Base-by-base conservation (phyloP, 169 alveolate species). In the Cryptosporidium muris region DNA sequence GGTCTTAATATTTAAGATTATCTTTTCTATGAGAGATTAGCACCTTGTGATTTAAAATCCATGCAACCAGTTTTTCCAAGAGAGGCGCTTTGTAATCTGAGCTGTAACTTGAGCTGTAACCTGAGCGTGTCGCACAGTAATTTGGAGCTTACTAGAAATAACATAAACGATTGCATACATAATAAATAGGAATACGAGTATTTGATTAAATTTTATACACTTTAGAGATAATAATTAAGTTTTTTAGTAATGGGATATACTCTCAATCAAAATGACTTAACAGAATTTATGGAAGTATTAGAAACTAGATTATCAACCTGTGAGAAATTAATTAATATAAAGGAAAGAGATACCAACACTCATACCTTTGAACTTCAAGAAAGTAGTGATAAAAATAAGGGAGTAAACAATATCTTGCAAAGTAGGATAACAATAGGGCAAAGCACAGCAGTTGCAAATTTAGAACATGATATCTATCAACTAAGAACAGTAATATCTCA, bases 401-500 rank as follows among this genome's bases (percentile, higher is more conserved):
- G 53, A 42, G 14, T 2, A n/a, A 8, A 14, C 4, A 4, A 53
- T 45, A 3, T 64, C 9, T n/a, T 49, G 16, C 85, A 74, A 43
- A 74, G 43, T 58, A 54, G 85, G 62, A 3, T 60, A 2, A 49
- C 67, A 54, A 56, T 53, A 16, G 85, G 85, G 11, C 85, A 74
- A 16, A 74, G 60, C 36, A 74, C 74, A 11, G 54, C 60, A n/a
- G 40, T 74, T 56, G 58, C 68, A 47, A 74, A 48, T 58, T 11
- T 74, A 8, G 85, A 74, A 34, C 54, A 60, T 74, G 85, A 74
- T 14, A 74, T 74, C 25, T 63, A 74, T 34, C 45, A 42, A 6
- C 45, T 74, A 5, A 38, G 60, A 16, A 74, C 7, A 54, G 25
- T 25, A 25, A 38, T 74, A 8, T 58, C 54, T 37, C 4, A 74